phyloP scores from a whole-genome alignment of 371 early-diverging fungal genomes.

The Phascolomyces articulosus region DNA sequence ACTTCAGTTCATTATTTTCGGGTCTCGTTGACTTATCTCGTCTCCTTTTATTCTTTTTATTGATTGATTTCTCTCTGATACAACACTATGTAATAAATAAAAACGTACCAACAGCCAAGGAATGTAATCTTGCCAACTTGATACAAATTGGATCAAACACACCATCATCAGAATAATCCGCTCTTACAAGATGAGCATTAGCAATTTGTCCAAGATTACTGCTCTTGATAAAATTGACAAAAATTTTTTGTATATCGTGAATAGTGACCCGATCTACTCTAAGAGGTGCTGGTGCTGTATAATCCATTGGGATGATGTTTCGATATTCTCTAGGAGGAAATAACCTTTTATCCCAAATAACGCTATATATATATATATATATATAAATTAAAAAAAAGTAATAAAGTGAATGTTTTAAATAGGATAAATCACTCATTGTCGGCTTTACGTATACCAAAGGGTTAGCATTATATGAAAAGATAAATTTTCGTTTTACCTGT shows the following conservation, averaged over 20 bases:
- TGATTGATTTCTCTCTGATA: too few species aligned
- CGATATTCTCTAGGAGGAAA: background rate
- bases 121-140: slow-evolving; percentile 58
- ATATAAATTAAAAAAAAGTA: background rate
- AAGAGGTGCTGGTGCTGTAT: background rate
- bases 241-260: background rate
- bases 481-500: too few species aligned
- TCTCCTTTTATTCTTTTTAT: too few species aligned
- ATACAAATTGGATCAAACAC: slow-evolving; percentile 43
- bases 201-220: slow-evolving; percentile 65
- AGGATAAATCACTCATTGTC: too few species aligned
- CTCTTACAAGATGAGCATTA: slow-evolving; percentile 40
- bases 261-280: background rate
- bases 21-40: too few species aligned
- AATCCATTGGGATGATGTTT: slow-evolving; percentile 16
- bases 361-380: slow-evolving; percentile 21
- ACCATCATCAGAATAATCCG: slow-evolving; percentile 51
- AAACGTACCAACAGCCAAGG: slow-evolving; percentile 68
- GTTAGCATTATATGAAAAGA: too few species aligned
- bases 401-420: too few species aligned
- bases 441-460: too few species aligned
- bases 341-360: slow-evolving; percentile 68
- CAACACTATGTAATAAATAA: background rate
- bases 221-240: slow-evolving; percentile 45
- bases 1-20: too few species aligned